Evolutionary conservation across 352 stramenopile species (phyloP).

Genomic region (Globisporangium lucens): DNA sequence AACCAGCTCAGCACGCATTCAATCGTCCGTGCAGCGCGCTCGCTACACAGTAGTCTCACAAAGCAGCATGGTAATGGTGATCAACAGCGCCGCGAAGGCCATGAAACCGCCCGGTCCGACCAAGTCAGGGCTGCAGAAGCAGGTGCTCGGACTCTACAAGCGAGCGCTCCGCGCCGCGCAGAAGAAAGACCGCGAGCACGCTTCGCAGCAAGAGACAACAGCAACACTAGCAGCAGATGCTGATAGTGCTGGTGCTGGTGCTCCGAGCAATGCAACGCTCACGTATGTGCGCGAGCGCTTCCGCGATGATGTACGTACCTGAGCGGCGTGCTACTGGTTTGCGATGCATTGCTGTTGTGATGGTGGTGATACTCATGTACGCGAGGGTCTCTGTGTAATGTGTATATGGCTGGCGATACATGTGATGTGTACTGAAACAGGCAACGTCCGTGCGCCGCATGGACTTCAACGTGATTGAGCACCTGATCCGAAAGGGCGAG

Average conservation of each 20-base stretch:
- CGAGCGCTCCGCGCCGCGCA: constrained; percentile 52
- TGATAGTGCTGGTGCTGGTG: not conserved
- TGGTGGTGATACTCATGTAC: not conserved
- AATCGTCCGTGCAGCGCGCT: not conserved
- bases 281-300: constrained; percentile 78
- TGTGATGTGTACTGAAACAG: constrained; percentile 18
- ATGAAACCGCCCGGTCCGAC: constrained; percentile 11
- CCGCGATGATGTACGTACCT: constrained; percentile 51
- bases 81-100: constrained; percentile 19
- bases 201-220: constrained; percentile 4
- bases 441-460: constrained; percentile 52
- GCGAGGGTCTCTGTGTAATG: too few relatives aligned
- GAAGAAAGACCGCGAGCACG: constrained; percentile 45
- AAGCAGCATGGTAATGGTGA: constrained; percentile 12
- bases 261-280: constrained; percentile 20
- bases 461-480: constrained; percentile 82
- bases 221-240: constrained; percentile 3
- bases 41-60: not conserved
- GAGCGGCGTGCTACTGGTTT: not conserved
- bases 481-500: constrained; percentile 83
- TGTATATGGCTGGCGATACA: not conserved
- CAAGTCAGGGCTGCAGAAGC: constrained; percentile 76
- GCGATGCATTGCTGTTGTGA: constrained; percentile 1
- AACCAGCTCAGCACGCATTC: not conserved
- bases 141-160: constrained; percentile 75